Evolutionary conservation across 345 rosid genomes (phyloP).

Genomic region (Cardamine chenopodiifolia): DNA sequence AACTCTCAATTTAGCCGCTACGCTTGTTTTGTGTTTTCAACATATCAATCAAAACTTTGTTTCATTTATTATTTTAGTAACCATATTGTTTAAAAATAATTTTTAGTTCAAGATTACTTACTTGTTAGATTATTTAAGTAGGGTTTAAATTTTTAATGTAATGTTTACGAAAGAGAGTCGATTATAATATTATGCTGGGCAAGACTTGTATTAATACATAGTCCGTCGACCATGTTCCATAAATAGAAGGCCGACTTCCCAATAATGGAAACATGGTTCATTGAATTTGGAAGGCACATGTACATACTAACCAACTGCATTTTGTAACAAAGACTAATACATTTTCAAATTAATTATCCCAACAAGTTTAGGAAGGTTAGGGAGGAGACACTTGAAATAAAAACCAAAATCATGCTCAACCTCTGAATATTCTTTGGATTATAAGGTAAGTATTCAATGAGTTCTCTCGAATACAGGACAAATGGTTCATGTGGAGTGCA

Average conservation of each 20-base stretch:
- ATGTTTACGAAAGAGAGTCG: not conserved
- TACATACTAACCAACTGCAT: slow-evolving; percentile 1
- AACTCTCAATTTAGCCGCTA: not conserved
- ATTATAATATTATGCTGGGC: not conserved
- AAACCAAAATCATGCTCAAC: too few species aligned
- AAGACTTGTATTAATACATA: slow-evolving; percentile 14
- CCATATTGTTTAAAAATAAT: not conserved
- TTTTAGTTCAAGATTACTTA: not conserved
- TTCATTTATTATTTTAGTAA: not conserved
- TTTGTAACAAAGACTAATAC: not conserved
- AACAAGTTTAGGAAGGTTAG: too few species aligned
- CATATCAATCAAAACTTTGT: not conserved
- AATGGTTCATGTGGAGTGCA: too few species aligned
- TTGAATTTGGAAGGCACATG: slow-evolving; percentile 26
- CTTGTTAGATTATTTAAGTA: not conserved
- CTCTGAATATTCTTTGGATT: too few species aligned
- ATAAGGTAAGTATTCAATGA: too few species aligned
- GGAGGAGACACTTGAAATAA: too few species aligned
- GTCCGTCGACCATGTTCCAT: slow-evolving; percentile 23
- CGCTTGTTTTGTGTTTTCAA: not conserved
- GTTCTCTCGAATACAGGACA: too few species aligned
- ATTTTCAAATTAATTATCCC: not conserved
- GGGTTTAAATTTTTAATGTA: too few species aligned
- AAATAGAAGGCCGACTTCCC: slow-evolving; percentile 13
- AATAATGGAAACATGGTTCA: slow-evolving; percentile 29